phyloP scores from a whole-genome alignment of 768 basidiomycete genomes.

The Lactarius indigo region DNA sequence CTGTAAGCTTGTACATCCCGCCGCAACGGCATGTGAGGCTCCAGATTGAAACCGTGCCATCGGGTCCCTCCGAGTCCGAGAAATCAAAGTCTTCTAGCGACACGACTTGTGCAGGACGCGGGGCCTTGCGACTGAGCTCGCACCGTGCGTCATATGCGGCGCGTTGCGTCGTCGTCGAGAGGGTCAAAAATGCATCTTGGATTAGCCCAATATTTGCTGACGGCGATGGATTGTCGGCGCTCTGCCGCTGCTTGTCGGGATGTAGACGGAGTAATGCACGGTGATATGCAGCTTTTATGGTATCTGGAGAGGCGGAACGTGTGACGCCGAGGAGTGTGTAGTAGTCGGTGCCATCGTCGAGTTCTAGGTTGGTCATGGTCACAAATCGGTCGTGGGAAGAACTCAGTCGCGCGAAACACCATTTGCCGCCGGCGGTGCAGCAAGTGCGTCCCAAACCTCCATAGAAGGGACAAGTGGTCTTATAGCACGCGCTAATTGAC shows the following conservation, averaged over 20 bases:
- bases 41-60: conserved; percentile 42
- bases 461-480: too few species aligned
- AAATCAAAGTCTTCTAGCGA: conserved; percentile 68
- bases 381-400: too few species aligned
- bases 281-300: conserved; percentile 72
- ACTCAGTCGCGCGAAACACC: too few species aligned
- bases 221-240: conserved; percentile 1
- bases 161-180: conserved; percentile 50
- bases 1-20: conserved; percentile 55
- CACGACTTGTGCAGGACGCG: conserved; percentile 72
- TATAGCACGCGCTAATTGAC: too few species aligned
- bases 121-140: conserved; percentile 31
- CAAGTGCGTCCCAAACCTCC: too few species aligned
- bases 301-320: conserved; percentile 44
- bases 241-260: conserved; percentile 49
- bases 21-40: conserved; percentile 70
- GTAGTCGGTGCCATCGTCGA: conserved; percentile 39
- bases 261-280: conserved; percentile 59
- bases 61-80: conserved; percentile 33
- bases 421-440: too few species aligned
- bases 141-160: conserved; percentile 45
- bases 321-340: conserved; percentile 57
- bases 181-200: conserved; percentile 63
- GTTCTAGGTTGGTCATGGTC: conserved; percentile 24
- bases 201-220: conserved; percentile 46